Conservation (phyloP, 2,329 filamentous ascomycete species). For the Paraconiothyrium sp. region DNA sequence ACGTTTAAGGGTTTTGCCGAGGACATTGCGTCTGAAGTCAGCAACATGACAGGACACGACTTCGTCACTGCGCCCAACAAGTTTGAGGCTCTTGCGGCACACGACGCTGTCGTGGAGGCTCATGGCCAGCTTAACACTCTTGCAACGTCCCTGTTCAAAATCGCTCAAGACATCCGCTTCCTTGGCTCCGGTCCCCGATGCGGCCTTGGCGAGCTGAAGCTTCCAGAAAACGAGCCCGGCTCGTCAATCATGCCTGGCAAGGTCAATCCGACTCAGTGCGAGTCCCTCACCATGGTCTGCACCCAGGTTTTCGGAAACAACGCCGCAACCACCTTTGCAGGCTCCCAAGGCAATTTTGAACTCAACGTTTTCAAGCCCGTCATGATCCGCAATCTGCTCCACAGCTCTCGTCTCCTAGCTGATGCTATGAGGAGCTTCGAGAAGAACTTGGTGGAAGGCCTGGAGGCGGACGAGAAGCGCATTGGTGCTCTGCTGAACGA, state of each 20-base stretch:
- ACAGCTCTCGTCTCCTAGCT: slow-evolving; percentile 86
- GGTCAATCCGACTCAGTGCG: slow-evolving; percentile 98
- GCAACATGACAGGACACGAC: slow-evolving; percentile 88
- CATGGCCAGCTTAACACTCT: slow-evolving; percentile 94
- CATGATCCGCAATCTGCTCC: slow-evolving; percentile 92
- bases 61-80: slow-evolving; percentile 99
- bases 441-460: slow-evolving; percentile 86
- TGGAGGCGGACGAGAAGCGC: slow-evolving; percentile 93
- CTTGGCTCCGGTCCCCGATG: slow-evolving; percentile 95
- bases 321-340: slow-evolving; percentile 89
- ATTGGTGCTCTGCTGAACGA: slow-evolving; percentile 92
- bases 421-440: slow-evolving; percentile 97
- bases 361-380: slow-evolving; percentile 99
- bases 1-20: slow-evolving; percentile 96
- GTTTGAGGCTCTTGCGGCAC: slow-evolving; percentile 95
- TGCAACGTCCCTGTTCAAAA: slow-evolving; percentile 92
- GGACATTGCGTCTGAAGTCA: slow-evolving; percentile 89
- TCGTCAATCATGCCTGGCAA: slow-evolving; percentile 99
- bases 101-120: slow-evolving; percentile 95
- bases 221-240: slow-evolving; percentile 98
- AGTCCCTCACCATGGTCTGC: slow-evolving; percentile 97
- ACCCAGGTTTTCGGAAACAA: slow-evolving; percentile 98
- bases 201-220: slow-evolving; percentile 89
- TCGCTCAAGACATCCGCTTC: slow-evolving; percentile 97
- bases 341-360: slow-evolving; percentile 98